Evolutionary conservation across 257 asterid genomes (phyloP).

Genomic region (Forsythia viridissima): DNA sequence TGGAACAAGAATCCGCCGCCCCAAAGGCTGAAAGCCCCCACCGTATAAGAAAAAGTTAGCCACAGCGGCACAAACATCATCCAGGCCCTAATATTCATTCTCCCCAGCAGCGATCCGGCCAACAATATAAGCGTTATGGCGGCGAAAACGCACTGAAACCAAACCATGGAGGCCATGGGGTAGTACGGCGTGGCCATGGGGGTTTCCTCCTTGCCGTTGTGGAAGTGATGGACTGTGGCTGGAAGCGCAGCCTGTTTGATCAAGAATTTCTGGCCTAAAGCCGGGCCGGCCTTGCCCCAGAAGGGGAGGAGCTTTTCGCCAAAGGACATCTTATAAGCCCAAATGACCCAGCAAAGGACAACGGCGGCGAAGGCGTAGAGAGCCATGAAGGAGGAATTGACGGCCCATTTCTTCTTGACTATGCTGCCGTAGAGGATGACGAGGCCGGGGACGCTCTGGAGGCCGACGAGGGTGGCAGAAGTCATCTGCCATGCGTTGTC

Average conservation of each 20-base stretch:
- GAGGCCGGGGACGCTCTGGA: constrained; percentile 63
- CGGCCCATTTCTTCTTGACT: constrained; percentile 67
- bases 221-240: constrained; percentile 37
- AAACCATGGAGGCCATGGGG: constrained; percentile 68
- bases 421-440: constrained; percentile 64
- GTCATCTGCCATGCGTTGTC: constrained; percentile 77
- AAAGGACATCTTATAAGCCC: constrained; percentile 67
- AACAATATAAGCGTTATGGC: constrained; percentile 43
- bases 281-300: constrained; percentile 66
- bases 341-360: constrained; percentile 55
- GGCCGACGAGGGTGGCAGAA: constrained; percentile 62
- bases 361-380: constrained; percentile 69
- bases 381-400: constrained; percentile 69
- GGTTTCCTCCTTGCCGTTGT: constrained; percentile 48
- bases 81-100: constrained; percentile 71
- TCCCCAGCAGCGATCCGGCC: constrained; percentile 60
- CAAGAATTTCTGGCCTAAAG: constrained; percentile 49
- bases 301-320: constrained; percentile 59
- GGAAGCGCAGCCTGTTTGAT: constrained; percentile 52
- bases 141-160: constrained; percentile 70
- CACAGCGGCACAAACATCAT: constrained; percentile 73
- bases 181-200: constrained; percentile 38
- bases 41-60: constrained; percentile 62
- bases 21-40: constrained; percentile 73
- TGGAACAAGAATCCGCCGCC: constrained; percentile 67